Evolutionary conservation across 1,139 yeast species (phyloP), one percentile per base, ranked within the genome.

Genomic region (Debaryomyces fabryi): DNA sequence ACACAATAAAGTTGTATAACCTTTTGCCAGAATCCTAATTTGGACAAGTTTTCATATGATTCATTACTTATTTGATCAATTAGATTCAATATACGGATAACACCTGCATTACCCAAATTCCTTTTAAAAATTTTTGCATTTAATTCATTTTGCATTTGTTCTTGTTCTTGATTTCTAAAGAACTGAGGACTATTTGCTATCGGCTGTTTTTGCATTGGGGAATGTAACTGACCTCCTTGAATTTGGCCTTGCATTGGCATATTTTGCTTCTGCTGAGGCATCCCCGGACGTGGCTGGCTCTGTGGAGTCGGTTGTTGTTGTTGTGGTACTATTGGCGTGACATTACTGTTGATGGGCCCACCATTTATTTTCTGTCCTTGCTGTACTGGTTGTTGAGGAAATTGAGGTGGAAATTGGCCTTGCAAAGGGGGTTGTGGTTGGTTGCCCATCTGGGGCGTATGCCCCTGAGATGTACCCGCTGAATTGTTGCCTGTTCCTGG

Each of bases 101-200:
- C 72, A 12, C 72, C 79, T n/a, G 79, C 76, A 60, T 74, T 75
- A 3, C 79, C 80, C 44, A 74, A 50, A 51, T 74, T 74, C 24
- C 78, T 58, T 50, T 72, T 72, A 51, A 71, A 63, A 13, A 74
- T 63, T 44, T 73, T 64, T 6, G 73, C 62, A 49, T 72, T 72
- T 8, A 71, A 48, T 44, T 72, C 77, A 47, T 63, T 69, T 48
- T 69, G 74, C 33, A 59, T 48, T 43, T 60, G 67, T 36, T 62
- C 67, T 42, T 60, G 58, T n/a, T 54, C 49, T 29, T 24, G 37
- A n/a, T 30, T 33, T 33, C 37, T 44, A 13, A 38, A 33, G 18
- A 30, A 27, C 15, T 37, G 46, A 21, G 44, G 49, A 13, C 33
- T 38, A n/a, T 36, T 32, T 21, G 25, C 6, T 10, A 35, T 35